phyloP scores from a whole-genome alignment of 371 early-diverging fungal species.

The Apophysomyces sp. region DNA sequence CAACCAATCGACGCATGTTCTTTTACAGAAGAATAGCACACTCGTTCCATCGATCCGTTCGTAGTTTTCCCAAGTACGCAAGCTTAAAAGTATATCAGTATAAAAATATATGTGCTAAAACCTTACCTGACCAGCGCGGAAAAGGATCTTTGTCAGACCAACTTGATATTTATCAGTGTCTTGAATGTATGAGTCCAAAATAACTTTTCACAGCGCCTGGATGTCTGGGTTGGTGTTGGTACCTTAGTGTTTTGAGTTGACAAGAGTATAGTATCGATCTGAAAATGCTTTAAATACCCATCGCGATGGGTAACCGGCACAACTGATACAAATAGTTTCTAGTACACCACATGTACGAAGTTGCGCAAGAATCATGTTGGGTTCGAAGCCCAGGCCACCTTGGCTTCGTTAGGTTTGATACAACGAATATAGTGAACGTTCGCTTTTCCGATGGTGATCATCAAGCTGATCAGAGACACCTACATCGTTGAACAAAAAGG shows the following conservation, averaged over 20 bases:
- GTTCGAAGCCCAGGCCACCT: conserved; percentile 90
- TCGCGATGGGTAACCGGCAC: conserved; percentile 98
- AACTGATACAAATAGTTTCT: conserved; percentile 99
- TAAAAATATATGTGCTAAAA: conserved; percentile 4
- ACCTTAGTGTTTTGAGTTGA: conserved; percentile 72
- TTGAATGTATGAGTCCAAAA: conserved; percentile 70
- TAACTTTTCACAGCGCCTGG: conserved; percentile 55
- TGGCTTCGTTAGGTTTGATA: conserved; percentile 96
- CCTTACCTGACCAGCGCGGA: conserved; percentile 89
- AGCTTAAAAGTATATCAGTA: conserved; percentile 38
- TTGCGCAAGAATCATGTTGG: conserved; percentile 92
- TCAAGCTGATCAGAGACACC: conserved; percentile 84
- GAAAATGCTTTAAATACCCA: conserved; percentile 93
- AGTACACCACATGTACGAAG: conserved; percentile 99
- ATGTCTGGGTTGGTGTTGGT: conserved; percentile 50
- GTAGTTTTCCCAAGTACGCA: conserved; percentile 88
- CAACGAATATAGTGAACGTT: conserved; percentile 98
- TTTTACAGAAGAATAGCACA: conserved; percentile 89
- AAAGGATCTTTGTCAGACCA: conserved; percentile 98
- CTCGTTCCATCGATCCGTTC: conserved; percentile 77
- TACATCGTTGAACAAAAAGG: conserved; percentile 2
- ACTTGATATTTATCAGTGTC: conserved; percentile 91
- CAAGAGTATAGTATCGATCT: conserved; percentile 86
- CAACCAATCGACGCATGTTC: conserved; percentile 78
- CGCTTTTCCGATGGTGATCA: conserved; percentile 92